Evolutionary conservation across 2,329 filamentous ascomycete species (phyloP), one percentile per base, ranked within the genome.

Genomic region (Immersiporthe knoxdaviesiana): DNA sequence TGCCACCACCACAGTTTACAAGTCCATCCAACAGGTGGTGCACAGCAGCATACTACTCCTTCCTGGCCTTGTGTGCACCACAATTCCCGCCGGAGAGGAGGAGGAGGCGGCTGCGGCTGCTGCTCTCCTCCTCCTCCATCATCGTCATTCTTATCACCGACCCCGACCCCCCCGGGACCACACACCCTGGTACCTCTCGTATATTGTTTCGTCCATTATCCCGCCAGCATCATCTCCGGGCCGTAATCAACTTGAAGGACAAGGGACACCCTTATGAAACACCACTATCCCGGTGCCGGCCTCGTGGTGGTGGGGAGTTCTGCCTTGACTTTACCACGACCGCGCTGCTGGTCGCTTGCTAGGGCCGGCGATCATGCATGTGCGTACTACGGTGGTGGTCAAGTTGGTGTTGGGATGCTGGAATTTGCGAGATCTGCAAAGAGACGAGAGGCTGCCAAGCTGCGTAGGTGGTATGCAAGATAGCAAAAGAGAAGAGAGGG

Each of bases 191-290:
- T 30, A 18, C 14, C 27, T 56, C 14, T n/a, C n/a, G n/a, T 18
- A 56, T 30, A 30, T 27, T 30, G 56, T 59, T 59, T 59, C 56
- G 56, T 30, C 32, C 27, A 35, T 59, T 14, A 35, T 21, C 32
- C 7, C 18, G 30, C 30, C 18, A 16, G 18, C 18, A 37, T 14
- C 32, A 12, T n/a, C 56, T 37, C 30, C 7, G 56, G 56, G 30
- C 32, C 21, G 30, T 37, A 59, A 59, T 59, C 56, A 59, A 59
- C 56, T 18, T 59, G 56, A 59, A 59, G 56, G 56, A 32, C 32
- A 32, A 24, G 56, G 32, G 56, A 59, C 32, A 59, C 56, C 30
- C 56, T 59, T 8, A 24, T 59, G 56, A 59, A 59, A 59, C 56
- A 59, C 56, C 32, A 37, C 2, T 47, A 47, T 59, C 56, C 56